Base-by-base conservation (phyloP, 2,329 filamentous ascomycete genomes). In the Stagonosporopsis vannaccii region DNA sequence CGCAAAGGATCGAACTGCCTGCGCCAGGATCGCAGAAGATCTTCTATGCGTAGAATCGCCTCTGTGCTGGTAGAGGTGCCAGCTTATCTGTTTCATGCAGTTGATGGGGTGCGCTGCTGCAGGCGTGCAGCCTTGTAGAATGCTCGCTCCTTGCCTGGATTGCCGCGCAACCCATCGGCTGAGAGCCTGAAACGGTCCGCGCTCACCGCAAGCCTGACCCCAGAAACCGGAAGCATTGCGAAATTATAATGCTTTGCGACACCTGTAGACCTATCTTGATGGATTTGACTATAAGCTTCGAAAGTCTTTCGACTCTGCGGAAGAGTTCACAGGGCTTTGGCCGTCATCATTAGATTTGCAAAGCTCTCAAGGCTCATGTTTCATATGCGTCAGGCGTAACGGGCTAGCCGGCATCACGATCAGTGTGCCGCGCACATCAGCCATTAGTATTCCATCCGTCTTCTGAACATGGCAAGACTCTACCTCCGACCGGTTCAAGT, bases 1-100 rank as follows among this genome's bases (percentile, higher is more conserved):
- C 56, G n/a, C 58, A 65, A 23, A 59, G 49, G 40, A 13, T 47
- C 5, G 58, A 61, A 22, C 46, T 58, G 20, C 22, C 51, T 5
- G 51, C 40, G 1, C 48, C 51, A n/a, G 20, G 62, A 6, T 63
- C 66, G 5, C 65, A 69, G 9, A 71, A 70, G 54, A 66, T 69
- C 12, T 63, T 49, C 8, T 71, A 71, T 19, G 37, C 41, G 11
- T 43, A 43, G 17, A 13, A 12, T 8, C 9, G 6, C 28, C 3
- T 5, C 11, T 3, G 20, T 7, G 17, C 15, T 37, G 17, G 8
- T 5, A 37, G 17, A 37, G 17, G 1, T 20, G 35, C 19, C 9
- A 37, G 17, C 35, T 37, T 20, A 37, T 11, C n/a, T 37, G 17
- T 37, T 19, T 17, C 11, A 7, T 9, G 11, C 12, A 20, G 35